Evolutionary conservation across 192 early-diverging fungal species (phyloP), one percentile per base, ranked within the genome.

Genomic region (Mortierella claussenii): DNA sequence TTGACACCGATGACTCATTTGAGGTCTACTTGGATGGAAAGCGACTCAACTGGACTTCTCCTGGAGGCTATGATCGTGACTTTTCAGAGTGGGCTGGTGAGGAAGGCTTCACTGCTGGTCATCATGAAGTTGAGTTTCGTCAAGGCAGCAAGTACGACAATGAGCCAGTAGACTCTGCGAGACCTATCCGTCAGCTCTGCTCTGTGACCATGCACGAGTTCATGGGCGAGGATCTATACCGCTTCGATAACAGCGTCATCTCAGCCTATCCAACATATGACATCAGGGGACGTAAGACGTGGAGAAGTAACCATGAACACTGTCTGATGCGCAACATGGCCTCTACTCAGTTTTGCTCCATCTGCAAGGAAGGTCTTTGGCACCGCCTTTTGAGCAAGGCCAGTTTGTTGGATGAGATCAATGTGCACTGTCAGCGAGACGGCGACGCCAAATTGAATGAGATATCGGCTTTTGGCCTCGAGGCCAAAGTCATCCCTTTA

Each of bases 301-400:
- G 81, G 68, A 65, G 88, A 5, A 82, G 82, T 7, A 86, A 82
- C 33, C 74, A 89, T 68, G 88, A 89, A 64, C 75, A 59, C 30
- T 89, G 88, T 40, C 46, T 89, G 60, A 89, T 89, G 88, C 73
- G 88, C 26, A 88, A 89, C 65, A 89, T 88, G 88, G 34, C 70
- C 18, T 65, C 67, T 10, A 64, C 74, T 6, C 47, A 55, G 6
- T 85, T 88, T 47, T 88, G 88, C 40, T 56, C 81, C 56, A 76
- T 89, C 26, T 89, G 88, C 79, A 75, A 81, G 37, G 85, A 89
- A 51, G 88, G 88, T 7, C 71, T 89, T 27, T 89, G 87, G 85
- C 60, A 68, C 24, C 56, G 82, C 23, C 65, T 87, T n/a, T 52
- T 89, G 48, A 53, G 54, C 33, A 81, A 79, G 26, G 52, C 87